phyloP scores from a whole-genome alignment of 169 alveolate genomes.

The Plasmodium adleri region DNA sequence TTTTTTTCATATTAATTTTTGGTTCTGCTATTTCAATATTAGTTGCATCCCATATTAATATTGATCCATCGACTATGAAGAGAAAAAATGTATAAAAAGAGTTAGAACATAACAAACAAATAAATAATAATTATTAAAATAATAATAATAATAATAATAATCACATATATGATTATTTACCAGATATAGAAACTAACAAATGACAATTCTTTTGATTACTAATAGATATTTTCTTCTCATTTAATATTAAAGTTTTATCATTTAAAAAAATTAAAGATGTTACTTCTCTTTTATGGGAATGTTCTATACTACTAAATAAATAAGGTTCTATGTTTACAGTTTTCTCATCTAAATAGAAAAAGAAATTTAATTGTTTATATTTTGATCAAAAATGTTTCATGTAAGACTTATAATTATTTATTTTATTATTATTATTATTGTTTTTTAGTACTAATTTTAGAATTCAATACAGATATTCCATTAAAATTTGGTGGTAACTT shows the following conservation, averaged over 20 bases:
- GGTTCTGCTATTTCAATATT: constrained; percentile 46
- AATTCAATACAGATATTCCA: constrained; percentile 36
- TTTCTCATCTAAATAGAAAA: constrained; percentile 39
- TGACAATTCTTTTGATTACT: constrained; percentile 51
- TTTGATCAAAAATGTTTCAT: background rate
- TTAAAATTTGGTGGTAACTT: constrained; percentile 64
- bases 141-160: background rate
- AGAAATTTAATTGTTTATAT: background rate
- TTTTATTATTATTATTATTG: background rate
- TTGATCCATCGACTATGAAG: constrained; percentile 51
- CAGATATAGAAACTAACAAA: constrained; percentile 47
- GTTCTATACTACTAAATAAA: constrained; percentile 61
- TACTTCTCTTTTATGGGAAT: constrained; percentile 74
- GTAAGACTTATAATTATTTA: background rate
- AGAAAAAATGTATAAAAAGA: background rate
- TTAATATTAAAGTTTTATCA: constrained; percentile 47
- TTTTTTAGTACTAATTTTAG: constrained; percentile 59
- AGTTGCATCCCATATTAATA: constrained; percentile 72
- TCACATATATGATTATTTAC: constrained; percentile 1
- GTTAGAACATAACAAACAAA: background rate
- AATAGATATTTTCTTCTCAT: constrained; percentile 59
- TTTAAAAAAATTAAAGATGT: constrained; percentile 54
- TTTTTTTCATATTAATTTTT: constrained; percentile 44
- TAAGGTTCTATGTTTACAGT: constrained; percentile 70
- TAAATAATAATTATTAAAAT: constrained; percentile 9